phyloP scores from a whole-genome alignment of 169 alveolate species.

The Neospora caninum region DNA sequence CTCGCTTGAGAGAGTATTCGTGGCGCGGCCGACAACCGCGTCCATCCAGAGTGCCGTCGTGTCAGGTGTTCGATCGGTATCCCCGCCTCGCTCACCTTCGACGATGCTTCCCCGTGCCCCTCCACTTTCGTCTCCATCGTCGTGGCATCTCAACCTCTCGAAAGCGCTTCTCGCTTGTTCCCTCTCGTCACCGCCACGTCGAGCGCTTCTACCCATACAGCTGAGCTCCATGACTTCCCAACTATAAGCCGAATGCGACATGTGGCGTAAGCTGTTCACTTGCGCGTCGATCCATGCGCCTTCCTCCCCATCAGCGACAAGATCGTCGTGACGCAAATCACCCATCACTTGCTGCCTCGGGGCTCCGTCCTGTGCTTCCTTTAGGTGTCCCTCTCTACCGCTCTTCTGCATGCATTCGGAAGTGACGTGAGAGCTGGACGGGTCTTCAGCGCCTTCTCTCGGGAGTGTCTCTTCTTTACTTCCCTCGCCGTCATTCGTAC shows the following conservation, averaged over 20 bases:
- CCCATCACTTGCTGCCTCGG: no score
- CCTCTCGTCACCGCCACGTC: no score
- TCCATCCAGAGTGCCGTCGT: neutral
- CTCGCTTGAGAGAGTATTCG: neutral
- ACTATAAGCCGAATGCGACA: no score
- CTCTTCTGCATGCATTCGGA: no score
- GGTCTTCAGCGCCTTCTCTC: neutral
- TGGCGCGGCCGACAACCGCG: neutral
- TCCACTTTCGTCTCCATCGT: no score
- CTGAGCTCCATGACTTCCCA: no score
- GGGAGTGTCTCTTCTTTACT: neutral
- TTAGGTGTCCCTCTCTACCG: neutral
- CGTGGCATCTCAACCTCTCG: no score
- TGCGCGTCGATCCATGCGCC: neutral
- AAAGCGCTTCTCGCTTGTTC: no score
- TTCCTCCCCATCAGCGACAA: neutral
- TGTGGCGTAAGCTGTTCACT: neutral
- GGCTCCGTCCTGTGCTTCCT: neutral
- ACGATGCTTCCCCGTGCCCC: neutral
- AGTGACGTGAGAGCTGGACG: neutral
- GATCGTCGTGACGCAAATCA: no score
- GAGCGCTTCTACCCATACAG: no score
- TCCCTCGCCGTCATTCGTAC: no score
- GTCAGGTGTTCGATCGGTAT: neutral
- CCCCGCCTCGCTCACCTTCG: neutral